These are phyloP conservation scores for Torulaspora pretoriensis DNA, from an alignment of 1,139 yeast species.

Conservation along the genomic window DNA sequence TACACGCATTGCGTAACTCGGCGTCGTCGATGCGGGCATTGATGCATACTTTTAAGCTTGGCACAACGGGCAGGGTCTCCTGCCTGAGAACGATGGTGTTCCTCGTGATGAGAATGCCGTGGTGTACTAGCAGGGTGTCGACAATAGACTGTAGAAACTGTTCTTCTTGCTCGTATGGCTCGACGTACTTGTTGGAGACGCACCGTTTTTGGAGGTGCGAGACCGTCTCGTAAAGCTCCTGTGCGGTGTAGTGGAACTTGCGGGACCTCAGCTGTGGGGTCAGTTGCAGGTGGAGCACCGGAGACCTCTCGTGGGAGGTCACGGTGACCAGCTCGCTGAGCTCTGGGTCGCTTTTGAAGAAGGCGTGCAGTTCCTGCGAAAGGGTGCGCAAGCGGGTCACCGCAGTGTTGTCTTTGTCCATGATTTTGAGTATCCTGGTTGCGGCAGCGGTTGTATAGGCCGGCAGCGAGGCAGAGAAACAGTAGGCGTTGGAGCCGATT, in stretches of 20 bases:
- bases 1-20: conserved; percentile 44
- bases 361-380: conserved; percentile 38
- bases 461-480: conserved; percentile 92
- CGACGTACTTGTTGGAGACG: conserved; percentile 35
- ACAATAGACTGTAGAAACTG: conserved; percentile 60
- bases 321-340: conserved; percentile 44
- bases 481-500: conserved; percentile 82
- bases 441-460: conserved; percentile 83
- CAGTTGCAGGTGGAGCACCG: conserved; percentile 61
- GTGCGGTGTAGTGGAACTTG: conserved; percentile 31
- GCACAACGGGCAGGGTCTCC: conserved; percentile 72
- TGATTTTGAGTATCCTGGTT: conserved; percentile 51
- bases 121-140: conserved; percentile 47
- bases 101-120: conserved; percentile 62
- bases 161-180: conserved; percentile 54
- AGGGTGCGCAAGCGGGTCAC: conserved; percentile 39
- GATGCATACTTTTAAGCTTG: conserved; percentile 61
- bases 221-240: conserved; percentile 29
- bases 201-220: conserved; percentile 32
- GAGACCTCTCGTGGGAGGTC: conserved; percentile 57
- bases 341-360: conserved; percentile 37
- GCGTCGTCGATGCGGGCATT: conserved; percentile 50
- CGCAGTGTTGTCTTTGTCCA: conserved; percentile 39
- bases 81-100: conserved; percentile 66
- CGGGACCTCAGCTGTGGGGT: conserved; percentile 38